Base-by-base conservation (phyloP, 352 stramenopile genomes). In the Poterioochromonas sp. region DNA sequence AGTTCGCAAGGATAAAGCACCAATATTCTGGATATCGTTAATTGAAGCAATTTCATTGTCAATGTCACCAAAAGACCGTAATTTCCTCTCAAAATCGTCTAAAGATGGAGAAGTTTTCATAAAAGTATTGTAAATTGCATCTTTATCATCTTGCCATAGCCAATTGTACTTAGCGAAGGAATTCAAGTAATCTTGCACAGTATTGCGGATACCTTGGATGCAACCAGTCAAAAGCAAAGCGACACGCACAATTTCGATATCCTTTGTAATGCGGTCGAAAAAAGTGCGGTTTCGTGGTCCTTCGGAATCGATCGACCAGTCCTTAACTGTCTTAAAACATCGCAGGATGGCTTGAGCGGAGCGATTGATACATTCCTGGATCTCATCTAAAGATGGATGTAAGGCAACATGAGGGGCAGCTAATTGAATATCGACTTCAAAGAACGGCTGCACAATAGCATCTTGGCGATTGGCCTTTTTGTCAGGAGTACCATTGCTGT, bases 181-280 rank as follows among this genome's bases (percentile, higher is more conserved):
- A 22, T 88, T 86, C 0, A 99, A 86, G 78, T 98, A 99, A 80
- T 98, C 93, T 34, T 91, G 92, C 39, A 98, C 95, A 71, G 95
- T 97, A 81, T 98, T 97, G 0, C 93, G 89, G 26, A 98, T 88
- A 2, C 94, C 94, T 82, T 99, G 95, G 29, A 98, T 93, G 70
- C 93, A 97, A 2, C 95, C 95, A 0, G 95, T 98, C 2, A 99
- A 88, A 37, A 99, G 84, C 12, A 99, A 78, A 1, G 95, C 94
- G 18, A 98, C 94, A 37, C 94, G 93, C 0, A 98, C 95, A 63
- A 99, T 97, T 83, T 99, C 94, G 82, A 98, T 97, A 81, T 99
- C 95, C 76, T 98, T 98, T 0, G 93, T 98, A 69, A 99, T 98
- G 0, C 93, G 90, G 76, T 97, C 93, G 80, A 98, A 99, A 81